A percentile compares a stretch with the other conserved stretches of the same genome.
Evolutionary conservation across 2,329 filamentous ascomycete genomes (phyloP).

Genomic region (Dactylellina sp.): DNA sequence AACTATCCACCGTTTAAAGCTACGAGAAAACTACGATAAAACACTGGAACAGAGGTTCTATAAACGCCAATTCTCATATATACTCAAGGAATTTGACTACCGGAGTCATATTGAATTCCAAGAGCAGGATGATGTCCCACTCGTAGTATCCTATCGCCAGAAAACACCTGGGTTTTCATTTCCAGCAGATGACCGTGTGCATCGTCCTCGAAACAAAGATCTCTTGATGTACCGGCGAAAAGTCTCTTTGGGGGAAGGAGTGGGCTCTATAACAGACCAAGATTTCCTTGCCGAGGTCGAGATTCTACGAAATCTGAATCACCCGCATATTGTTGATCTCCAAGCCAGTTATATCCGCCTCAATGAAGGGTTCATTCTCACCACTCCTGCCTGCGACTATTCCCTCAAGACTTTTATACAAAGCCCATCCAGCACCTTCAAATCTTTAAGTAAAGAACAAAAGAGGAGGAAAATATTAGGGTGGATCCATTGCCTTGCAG

Average conservation of each 20-base stretch:
- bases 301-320: constrained; percentile 70
- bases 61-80: constrained; percentile 75
- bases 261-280: constrained; percentile 66
- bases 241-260: constrained; percentile 67
- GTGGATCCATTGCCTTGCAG: constrained; percentile 79
- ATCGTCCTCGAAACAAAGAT: constrained; percentile 72
- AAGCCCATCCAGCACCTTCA: constrained; percentile 73
- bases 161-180: constrained; percentile 61
- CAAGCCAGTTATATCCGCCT: constrained; percentile 77
- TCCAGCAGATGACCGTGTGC: constrained; percentile 69
- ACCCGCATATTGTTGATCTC: constrained; percentile 76
- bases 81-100: constrained; percentile 73
- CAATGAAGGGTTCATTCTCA: constrained; percentile 73
- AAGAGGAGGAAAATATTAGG: constrained; percentile 73
- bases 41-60: constrained; percentile 76
- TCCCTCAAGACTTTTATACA: constrained; percentile 76
- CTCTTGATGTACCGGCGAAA: constrained; percentile 70
- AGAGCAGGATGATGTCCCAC: constrained; percentile 75
- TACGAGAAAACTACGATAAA: constrained; percentile 72
- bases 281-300: constrained; percentile 72
- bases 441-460: constrained; percentile 71
- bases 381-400: constrained; percentile 74
- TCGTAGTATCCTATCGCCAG: constrained; percentile 69
- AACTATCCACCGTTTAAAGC: constrained; percentile 72
- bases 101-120: constrained; percentile 73